Evolutionary conservation across 2,329 filamentous ascomycete genomes (phyloP).

Genomic region (Delphinella strobiligena): DNA sequence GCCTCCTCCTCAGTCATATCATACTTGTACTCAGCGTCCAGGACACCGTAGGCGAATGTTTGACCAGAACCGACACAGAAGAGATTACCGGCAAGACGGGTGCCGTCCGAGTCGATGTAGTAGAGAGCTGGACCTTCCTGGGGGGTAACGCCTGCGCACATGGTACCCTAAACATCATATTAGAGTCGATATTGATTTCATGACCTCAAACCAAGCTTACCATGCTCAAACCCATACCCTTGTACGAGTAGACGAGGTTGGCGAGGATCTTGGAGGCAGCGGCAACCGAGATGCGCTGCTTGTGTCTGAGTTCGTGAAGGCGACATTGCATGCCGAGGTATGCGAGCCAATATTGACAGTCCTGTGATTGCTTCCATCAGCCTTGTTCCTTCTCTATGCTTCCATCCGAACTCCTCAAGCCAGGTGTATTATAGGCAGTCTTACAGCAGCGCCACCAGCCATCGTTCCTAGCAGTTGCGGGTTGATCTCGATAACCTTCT

Average conservation of each 20-base stretch:
- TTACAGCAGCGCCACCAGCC: slow-evolving; percentile 87
- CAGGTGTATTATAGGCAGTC: slow-evolving; percentile 14
- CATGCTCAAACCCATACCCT: slow-evolving; percentile 97
- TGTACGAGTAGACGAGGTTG: slow-evolving; percentile 97
- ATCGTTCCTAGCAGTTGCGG: slow-evolving; percentile 88
- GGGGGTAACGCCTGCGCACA: slow-evolving; percentile 94
- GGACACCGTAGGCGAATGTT: slow-evolving; percentile 96
- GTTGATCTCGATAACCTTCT: slow-evolving; percentile 99
- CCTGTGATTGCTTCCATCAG: slow-evolving; percentile 35
- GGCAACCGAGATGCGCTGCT: slow-evolving; percentile 94
- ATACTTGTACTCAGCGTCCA: slow-evolving; percentile 90
- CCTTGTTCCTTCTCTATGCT: neutral
- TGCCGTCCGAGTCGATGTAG: slow-evolving; percentile 98
- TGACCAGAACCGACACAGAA: slow-evolving; percentile 98
- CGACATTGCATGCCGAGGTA: slow-evolving; percentile 99
- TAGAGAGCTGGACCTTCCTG: slow-evolving; percentile 95
- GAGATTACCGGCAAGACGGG: slow-evolving; percentile 79
- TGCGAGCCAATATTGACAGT: slow-evolving; percentile 99
- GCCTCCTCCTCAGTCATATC: slow-evolving; percentile 80
- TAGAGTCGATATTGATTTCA: slow-evolving; percentile 1
- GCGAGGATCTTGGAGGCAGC: slow-evolving; percentile 97
- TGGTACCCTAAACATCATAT: slow-evolving; percentile 52
- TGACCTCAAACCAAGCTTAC: slow-evolving; percentile 15
- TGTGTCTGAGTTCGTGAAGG: slow-evolving; percentile 97
- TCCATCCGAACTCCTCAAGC: neutral